Conservation (phyloP, 345 rosid genomes). For the Cochlearia excelsa region DNA sequence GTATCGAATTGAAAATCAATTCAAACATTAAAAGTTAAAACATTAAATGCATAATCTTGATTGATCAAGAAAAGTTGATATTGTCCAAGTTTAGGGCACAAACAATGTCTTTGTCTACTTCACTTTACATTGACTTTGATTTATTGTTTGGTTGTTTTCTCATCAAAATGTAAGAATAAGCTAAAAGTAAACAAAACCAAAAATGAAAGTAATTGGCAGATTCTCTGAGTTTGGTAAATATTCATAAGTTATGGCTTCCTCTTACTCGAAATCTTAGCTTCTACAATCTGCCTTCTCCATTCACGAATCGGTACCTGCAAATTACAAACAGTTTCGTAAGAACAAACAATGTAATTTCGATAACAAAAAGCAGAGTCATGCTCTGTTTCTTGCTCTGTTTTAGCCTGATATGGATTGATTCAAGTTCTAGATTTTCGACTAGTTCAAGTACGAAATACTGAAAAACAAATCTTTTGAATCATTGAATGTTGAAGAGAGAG, state of each 20-base stretch:
- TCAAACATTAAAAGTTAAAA: no score
- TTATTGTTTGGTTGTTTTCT: no score
- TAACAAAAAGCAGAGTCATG: constrained; percentile 17
- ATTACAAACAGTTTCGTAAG: constrained; percentile 1
- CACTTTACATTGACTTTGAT: no score
- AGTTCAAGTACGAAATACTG: background rate
- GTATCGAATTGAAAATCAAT: no score
- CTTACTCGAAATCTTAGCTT: constrained; percentile 22
- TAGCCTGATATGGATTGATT: background rate
- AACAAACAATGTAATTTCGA: background rate
- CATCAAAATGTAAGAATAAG: no score
- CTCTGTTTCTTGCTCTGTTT: constrained; percentile 24
- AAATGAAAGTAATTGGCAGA: background rate
- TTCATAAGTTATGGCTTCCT: constrained; percentile 14
- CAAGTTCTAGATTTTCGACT: background rate
- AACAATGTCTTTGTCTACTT: no score
- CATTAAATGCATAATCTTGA: no score
- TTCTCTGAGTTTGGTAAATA: background rate
- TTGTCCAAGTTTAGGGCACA: no score
- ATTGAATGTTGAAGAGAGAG: background rate
- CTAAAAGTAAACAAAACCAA: no score
- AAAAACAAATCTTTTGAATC: background rate
- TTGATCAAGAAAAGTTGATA: no score
- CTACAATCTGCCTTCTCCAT: constrained; percentile 68
- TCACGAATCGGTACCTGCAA: constrained; percentile 62